A percentile compares a stretch with the other conserved stretches of the same genome.
phyloP scores from a whole-genome alignment of 2,329 filamentous ascomycete genomes.

The Alternaria tenuissima region DNA sequence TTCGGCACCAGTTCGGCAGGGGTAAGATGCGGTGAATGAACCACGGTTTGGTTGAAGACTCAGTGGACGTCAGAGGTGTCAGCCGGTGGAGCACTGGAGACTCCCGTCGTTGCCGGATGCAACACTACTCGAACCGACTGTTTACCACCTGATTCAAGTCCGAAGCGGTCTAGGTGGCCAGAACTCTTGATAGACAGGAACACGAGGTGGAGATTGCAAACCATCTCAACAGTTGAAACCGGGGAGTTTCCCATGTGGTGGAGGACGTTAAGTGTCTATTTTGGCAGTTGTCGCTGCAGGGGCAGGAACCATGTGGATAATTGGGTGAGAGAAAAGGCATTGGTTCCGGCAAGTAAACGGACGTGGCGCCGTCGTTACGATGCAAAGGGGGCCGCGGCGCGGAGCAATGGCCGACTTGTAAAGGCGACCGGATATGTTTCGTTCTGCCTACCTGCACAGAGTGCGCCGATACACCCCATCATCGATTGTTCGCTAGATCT shows the following conservation, averaged over 20 bases:
- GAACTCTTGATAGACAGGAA: background rate
- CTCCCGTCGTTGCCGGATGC: slow-evolving; percentile 9
- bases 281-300: slow-evolving; percentile 10
- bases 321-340: background rate
- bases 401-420: slow-evolving; percentile 6
- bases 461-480: background rate
- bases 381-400: slow-evolving; percentile 5
- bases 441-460: slow-evolving; percentile 1
- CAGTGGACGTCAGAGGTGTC: slow-evolving; percentile 8
- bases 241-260: background rate
- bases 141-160: slow-evolving; percentile 4
- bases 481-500: background rate
- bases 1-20: slow-evolving; percentile 11
- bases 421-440: slow-evolving; percentile 1
- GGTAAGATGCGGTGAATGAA: slow-evolving; percentile 19
- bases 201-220: slow-evolving; percentile 2
- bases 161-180: slow-evolving; percentile 7
- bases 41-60: slow-evolving; percentile 13
- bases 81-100: slow-evolving; percentile 4
- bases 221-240: background rate
- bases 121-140: background rate
- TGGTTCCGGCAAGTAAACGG: slow-evolving; percentile 6
- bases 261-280: slow-evolving; percentile 8
- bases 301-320: slow-evolving; percentile 11
- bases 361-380: slow-evolving; percentile 1